phyloP scores from a whole-genome alignment of 1,284 basidiomycete genomes.

The Irpex lacteus region DNA sequence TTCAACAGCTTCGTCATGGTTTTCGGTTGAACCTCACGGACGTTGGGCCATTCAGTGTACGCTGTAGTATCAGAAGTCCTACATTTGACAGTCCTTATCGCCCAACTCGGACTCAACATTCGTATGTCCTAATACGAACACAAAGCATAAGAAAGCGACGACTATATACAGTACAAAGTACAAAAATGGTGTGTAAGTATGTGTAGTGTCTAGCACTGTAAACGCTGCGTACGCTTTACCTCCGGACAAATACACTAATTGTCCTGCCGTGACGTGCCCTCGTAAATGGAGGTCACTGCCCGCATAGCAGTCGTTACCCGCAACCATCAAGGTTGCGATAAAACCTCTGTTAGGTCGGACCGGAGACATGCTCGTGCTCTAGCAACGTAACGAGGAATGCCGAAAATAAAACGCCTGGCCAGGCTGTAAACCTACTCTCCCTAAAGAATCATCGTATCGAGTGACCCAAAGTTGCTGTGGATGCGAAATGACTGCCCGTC shows the following conservation, averaged over 20 bases:
- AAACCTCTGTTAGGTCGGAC: neutral
- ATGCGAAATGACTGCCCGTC: neutral
- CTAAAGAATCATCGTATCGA: neutral
- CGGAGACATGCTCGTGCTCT: neutral
- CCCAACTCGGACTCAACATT: neutral
- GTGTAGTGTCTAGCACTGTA: neutral
- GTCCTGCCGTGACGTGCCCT: neutral
- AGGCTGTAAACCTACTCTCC: neutral
- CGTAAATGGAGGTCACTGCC: neutral
- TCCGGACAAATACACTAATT: neutral
- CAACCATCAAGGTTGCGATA: constrained; percentile 1
- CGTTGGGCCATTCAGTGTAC: neutral
- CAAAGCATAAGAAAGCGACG: neutral
- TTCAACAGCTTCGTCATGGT: neutral
- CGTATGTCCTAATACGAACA: neutral
- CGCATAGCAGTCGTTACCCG: neutral
- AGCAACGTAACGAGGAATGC: neutral
- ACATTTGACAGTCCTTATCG: neutral
- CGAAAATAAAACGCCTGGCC: neutral
- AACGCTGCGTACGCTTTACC: neutral
- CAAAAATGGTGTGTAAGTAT: neutral
- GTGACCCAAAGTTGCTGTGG: neutral
- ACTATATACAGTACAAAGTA: neutral
- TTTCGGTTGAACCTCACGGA: neutral
- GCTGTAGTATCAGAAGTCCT: neutral